These are phyloP conservation scores for Chlamydomonas sphaeroides DNA, from an alignment of 139 green algal species.

Conservation along the genomic window DNA sequence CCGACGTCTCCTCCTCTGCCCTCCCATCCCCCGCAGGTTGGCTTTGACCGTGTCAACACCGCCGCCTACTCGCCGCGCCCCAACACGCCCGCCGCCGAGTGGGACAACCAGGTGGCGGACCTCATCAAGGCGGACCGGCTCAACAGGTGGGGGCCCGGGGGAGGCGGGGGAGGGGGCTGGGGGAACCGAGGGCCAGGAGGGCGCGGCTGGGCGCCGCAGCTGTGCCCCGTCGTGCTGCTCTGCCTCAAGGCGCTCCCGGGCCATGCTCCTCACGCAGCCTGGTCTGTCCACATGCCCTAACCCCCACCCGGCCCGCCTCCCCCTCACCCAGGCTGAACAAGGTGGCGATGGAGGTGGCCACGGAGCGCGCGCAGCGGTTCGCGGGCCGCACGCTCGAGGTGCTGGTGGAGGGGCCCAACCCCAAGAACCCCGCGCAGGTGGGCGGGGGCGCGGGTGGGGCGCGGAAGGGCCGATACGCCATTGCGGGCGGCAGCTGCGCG, in stretches of 20 bases:
- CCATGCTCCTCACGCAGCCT: no score
- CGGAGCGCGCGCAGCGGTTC: constrained; percentile 91
- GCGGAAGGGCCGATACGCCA: no score
- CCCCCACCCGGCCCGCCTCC: no score
- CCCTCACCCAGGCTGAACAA: constrained; percentile 76
- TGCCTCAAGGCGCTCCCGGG: no score
- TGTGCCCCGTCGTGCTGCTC: neutral
- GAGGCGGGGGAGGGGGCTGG: no score
- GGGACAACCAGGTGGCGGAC: constrained; percentile 91
- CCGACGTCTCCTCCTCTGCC: no score
- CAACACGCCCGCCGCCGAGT: constrained; percentile 91
- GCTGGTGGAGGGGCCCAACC: constrained; percentile 93
- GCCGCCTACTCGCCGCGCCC: constrained; percentile 88
- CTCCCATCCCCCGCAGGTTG: no score
- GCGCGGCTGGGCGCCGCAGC: neutral
- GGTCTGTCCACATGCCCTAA: no score
- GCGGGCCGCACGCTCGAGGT: constrained; percentile 73
- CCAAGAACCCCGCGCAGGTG: constrained; percentile 58
- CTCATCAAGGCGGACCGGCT: constrained; percentile 95
- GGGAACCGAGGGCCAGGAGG: neutral
- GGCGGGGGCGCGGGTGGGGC: neutral
- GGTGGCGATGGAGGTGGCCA: constrained; percentile 87
- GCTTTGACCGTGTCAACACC: constrained; percentile 98
- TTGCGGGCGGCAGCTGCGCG: no score
- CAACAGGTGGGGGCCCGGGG: constrained; percentile 61